Percentiles rank a stretch among this genome's conserved stretches.
Evolutionary conservation across 2,329 filamentous ascomycete genomes (phyloP).

Genomic region (Epichloe sibirici): DNA sequence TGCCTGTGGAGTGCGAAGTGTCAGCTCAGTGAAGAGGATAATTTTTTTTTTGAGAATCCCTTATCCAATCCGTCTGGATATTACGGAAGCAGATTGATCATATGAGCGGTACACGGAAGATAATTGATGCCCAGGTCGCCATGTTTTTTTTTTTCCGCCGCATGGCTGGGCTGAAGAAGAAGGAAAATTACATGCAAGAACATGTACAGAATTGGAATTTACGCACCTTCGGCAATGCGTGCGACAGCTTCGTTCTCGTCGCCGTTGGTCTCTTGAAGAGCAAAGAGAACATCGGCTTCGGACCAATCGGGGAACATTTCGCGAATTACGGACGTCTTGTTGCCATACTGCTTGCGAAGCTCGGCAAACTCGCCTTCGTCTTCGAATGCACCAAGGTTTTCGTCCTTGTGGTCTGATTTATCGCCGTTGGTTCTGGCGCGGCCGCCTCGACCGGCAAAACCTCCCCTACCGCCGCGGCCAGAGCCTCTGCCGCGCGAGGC

Average conservation of each 20-base stretch:
- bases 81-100: no score
- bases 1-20: constrained; percentile 36
- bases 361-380: constrained; percentile 86
- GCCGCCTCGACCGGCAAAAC: constrained; percentile 60
- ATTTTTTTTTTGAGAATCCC: no score
- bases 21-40: constrained; percentile 7
- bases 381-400: constrained; percentile 48
- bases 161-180: not conserved
- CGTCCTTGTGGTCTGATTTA: constrained; percentile 41
- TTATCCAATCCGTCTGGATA: no score
- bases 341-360: constrained; percentile 80
- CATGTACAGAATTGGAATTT: constrained; percentile 12
- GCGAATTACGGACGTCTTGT: constrained; percentile 69
- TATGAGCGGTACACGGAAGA: not conserved
- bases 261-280: constrained; percentile 76
- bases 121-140: not conserved
- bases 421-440: constrained; percentile 62
- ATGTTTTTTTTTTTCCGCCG: not conserved
- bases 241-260: constrained; percentile 65
- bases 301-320: constrained; percentile 95
- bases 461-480: constrained; percentile 72
- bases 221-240: constrained; percentile 64
- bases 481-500: constrained; percentile 83
- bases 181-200: not conserved
- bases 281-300: constrained; percentile 86